A percentile compares a stretch with the other conserved stretches of the same genome.
Conservation (phyloP, 345 rosid species). For the Salix dunnii region DNA sequence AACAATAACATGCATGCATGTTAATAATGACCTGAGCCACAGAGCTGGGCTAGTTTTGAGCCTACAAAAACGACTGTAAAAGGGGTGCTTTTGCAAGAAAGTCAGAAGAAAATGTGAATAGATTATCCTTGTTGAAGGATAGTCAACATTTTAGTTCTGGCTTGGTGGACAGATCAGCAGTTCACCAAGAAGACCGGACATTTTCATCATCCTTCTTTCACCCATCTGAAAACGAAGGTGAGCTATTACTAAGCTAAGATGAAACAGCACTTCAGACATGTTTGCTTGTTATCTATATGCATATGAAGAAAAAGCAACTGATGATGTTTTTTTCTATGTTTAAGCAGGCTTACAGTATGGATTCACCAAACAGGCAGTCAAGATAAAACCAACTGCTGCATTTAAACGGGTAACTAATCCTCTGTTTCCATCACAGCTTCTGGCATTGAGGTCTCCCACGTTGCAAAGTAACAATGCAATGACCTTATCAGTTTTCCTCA, state of each 20-base stretch:
- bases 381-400: constrained; percentile 30
- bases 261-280: constrained; percentile 1
- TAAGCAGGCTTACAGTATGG: constrained; percentile 41
- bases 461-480: constrained; percentile 31
- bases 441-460: constrained; percentile 30
- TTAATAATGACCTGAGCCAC: constrained; percentile 23
- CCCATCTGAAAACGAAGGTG: constrained; percentile 49
- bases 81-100: constrained; percentile 71
- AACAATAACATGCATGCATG: not conserved
- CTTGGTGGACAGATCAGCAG: constrained; percentile 29
- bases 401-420: constrained; percentile 38
- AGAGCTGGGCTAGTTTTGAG: constrained; percentile 87
- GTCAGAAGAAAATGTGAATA: constrained; percentile 39
- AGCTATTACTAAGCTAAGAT: constrained; percentile 23
- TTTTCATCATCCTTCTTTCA: constrained; percentile 36
- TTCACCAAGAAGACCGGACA: constrained; percentile 38
- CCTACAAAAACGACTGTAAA: constrained; percentile 90
- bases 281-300: constrained; percentile 4
- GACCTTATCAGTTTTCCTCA: constrained; percentile 32
- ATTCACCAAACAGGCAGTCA: constrained; percentile 33
- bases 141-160: constrained; percentile 31
- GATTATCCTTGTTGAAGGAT: constrained; percentile 36
- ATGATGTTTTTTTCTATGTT: constrained; percentile 21
- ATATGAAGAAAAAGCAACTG: constrained; percentile 4
- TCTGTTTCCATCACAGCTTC: constrained; percentile 22